Conservation (phyloP, 164 flowering plant species). For the Buxus sempervirens region DNA sequence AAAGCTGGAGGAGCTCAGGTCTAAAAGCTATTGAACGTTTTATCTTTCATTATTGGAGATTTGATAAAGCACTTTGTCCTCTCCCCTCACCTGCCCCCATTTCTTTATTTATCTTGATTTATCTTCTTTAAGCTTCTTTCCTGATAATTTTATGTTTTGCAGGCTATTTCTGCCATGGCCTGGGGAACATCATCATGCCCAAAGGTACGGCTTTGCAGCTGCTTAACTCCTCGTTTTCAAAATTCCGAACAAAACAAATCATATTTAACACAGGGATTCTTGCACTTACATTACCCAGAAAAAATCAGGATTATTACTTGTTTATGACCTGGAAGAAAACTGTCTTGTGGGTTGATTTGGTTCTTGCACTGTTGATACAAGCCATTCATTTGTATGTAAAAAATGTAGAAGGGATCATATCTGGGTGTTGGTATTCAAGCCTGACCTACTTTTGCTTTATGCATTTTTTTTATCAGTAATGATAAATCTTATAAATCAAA, state of each 20-base stretch:
- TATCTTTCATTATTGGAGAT: not conserved
- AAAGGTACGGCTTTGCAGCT: slow-evolving; percentile 48
- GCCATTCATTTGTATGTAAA: not conserved
- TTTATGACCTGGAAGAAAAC: not conserved
- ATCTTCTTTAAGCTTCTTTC: not conserved
- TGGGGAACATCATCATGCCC: slow-evolving; percentile 99
- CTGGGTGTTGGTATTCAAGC: too few relatives aligned
- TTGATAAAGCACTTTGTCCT: not conserved
- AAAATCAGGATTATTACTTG: not conserved
- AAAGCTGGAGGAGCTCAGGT: slow-evolving; percentile 99
- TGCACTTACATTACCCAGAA: not conserved
- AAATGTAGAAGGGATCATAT: too few relatives aligned
- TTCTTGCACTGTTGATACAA: not conserved
- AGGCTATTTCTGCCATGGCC: slow-evolving; percentile 99
- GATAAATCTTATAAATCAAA: too few relatives aligned
- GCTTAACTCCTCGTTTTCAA: not conserved
- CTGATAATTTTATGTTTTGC: slow-evolving; percentile 13
- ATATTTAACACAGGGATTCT: not conserved
- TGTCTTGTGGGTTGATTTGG: not conserved
- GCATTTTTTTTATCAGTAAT: too few relatives aligned
- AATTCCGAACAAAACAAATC: too few relatives aligned
- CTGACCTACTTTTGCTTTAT: too few relatives aligned
- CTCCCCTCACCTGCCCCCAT: not conserved
- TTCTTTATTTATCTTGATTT: not conserved
- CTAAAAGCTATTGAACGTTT: slow-evolving; percentile 9